phyloP scores from a whole-genome alignment of 2,329 filamentous ascomycete species.

The Colletotrichum coccodes region DNA sequence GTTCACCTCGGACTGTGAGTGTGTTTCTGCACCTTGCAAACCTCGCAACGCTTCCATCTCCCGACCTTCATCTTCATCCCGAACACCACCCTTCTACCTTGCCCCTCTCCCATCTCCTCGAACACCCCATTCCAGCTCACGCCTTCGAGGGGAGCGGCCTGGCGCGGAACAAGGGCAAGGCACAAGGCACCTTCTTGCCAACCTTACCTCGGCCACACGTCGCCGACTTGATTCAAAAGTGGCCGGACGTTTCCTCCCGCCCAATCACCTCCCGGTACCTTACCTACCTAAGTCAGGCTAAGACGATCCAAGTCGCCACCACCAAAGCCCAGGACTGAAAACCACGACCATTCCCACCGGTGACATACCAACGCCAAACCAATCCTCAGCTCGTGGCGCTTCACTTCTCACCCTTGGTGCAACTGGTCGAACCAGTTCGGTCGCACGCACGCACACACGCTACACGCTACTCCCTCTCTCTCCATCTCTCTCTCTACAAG shows the following conservation, averaged over 20 bases:
- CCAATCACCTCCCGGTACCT: constrained; percentile 20
- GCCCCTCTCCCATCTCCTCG: neutral
- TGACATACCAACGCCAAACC: constrained; percentile 16
- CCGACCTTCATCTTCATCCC: neutral
- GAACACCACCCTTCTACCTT: neutral
- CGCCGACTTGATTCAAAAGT: neutral
- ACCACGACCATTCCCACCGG: constrained; percentile 28
- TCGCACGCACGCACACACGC: constrained; percentile 20
- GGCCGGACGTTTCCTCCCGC: neutral
- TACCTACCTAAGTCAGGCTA: constrained; percentile 16
- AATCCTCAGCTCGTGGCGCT: constrained; percentile 29
- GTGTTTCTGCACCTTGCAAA: neutral
- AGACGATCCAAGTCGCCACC: constrained; percentile 33
- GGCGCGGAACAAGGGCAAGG: neutral
- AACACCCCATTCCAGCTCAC: neutral
- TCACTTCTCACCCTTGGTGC: constrained; percentile 26
- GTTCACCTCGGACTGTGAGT: neutral
- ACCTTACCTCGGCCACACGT: constrained; percentile 13
- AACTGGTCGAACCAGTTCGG: constrained; percentile 14
- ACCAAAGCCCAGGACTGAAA: constrained; percentile 22
- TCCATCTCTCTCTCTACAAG: neutral
- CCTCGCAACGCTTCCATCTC: neutral
- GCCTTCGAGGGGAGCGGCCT: neutral
- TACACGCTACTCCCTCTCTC: neutral
- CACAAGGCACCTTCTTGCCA: too few relatives aligned